Conservation (phyloP, 768 basidiomycete species). For the Russula earlei region DNA sequence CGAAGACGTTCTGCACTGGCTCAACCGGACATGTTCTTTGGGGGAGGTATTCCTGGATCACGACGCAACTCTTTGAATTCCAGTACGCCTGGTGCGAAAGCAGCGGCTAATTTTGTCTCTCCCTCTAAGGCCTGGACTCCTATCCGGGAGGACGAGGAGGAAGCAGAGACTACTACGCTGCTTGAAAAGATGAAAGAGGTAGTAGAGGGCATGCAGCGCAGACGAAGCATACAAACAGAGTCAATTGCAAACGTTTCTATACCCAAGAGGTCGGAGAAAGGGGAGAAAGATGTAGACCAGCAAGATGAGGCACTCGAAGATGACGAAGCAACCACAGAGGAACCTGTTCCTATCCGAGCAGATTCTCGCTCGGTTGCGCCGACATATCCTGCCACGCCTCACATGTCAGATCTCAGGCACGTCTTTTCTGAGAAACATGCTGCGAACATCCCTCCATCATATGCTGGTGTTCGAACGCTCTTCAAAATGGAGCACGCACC, state of each 20-base stretch:
- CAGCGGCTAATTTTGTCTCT: not conserved
- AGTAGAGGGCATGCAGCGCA: slow-evolving; percentile 30
- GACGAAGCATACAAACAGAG: slow-evolving; percentile 26
- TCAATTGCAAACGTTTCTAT: slow-evolving; percentile 21
- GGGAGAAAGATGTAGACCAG: slow-evolving; percentile 34
- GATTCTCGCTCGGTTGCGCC: slow-evolving; percentile 3
- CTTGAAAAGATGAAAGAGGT: slow-evolving; percentile 32
- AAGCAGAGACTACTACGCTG: slow-evolving; percentile 28
- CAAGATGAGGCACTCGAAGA: slow-evolving; percentile 16
- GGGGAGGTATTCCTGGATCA: slow-evolving; percentile 45
- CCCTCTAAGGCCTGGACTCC: slow-evolving; percentile 10
- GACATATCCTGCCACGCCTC: slow-evolving; percentile 24
- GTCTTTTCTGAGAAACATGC: slow-evolving; percentile 22
- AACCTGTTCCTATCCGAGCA: not conserved
- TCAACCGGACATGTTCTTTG: slow-evolving; percentile 40
- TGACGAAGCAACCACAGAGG: slow-evolving; percentile 9
- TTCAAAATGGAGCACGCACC: slow-evolving; percentile 21
- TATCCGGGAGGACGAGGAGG: slow-evolving; percentile 24
- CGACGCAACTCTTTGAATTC: slow-evolving; percentile 27
- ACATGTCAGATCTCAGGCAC: slow-evolving; percentile 27
- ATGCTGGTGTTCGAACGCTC: slow-evolving; percentile 28
- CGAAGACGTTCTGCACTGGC: slow-evolving; percentile 49
- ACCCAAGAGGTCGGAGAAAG: slow-evolving; percentile 29
- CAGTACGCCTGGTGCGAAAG: slow-evolving; percentile 3
- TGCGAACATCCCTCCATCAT: slow-evolving; percentile 21